phyloP scores from a whole-genome alignment of 768 basidiomycete genomes.

The Boletellus sp. region DNA sequence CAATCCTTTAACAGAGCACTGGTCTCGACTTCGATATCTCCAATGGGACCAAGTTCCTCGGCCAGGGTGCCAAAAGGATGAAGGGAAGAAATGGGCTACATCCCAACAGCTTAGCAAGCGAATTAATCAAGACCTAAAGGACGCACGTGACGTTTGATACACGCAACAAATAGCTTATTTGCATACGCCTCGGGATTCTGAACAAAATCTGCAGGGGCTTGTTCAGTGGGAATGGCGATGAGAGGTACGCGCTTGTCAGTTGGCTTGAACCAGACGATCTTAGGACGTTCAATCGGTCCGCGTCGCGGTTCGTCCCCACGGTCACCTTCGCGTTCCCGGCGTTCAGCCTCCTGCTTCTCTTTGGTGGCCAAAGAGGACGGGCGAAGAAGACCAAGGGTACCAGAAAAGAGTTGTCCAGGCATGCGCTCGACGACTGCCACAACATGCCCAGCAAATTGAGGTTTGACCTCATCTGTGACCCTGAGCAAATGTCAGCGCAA shows the following conservation, averaged over 20 bases:
- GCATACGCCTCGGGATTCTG: constrained; percentile 90
- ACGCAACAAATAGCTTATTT: constrained; percentile 91
- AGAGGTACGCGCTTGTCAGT: constrained; percentile 98
- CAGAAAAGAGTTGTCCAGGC: constrained; percentile 98
- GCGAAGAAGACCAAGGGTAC: constrained; percentile 90
- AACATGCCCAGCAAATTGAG: constrained; percentile 97
- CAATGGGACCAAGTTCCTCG: constrained; percentile 96
- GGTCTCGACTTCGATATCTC: constrained; percentile 98
- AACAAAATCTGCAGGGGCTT: constrained; percentile 94
- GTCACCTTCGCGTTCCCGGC: constrained; percentile 95
- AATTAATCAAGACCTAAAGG: constrained; percentile 5
- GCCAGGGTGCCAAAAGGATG: constrained; percentile 99
- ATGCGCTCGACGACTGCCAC: constrained; percentile 99
- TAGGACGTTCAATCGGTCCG: constrained; percentile 81
- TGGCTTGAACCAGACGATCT: constrained; percentile 99
- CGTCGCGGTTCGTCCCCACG: constrained; percentile 80
- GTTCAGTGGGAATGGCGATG: constrained; percentile 98
- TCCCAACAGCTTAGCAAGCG: constrained; percentile 17
- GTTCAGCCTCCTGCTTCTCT: constrained; percentile 97
- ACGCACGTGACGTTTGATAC: constrained; percentile 95
- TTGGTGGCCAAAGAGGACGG: constrained; percentile 97
- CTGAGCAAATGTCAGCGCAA: constrained; percentile 36
- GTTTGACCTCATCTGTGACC: constrained; percentile 97
- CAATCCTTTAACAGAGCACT: constrained; percentile 97
- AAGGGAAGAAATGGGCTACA: constrained; percentile 86